Conservation (phyloP, 768 basidiomycete genomes). For the Lenzites betulinus region DNA sequence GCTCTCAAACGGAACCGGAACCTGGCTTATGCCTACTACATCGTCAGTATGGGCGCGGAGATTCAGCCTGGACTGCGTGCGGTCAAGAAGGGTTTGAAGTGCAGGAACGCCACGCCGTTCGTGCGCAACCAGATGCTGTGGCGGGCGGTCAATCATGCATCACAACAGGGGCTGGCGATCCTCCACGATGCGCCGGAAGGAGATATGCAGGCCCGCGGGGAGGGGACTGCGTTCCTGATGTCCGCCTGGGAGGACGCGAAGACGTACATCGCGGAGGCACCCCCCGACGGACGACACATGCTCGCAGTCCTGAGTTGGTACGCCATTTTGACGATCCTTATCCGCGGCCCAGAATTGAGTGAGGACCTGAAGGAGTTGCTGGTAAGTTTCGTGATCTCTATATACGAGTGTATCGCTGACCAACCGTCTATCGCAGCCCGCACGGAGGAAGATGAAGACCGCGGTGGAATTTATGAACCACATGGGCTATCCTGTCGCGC, state of each 20-base stretch:
- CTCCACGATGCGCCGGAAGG: slow-evolving; percentile 44
- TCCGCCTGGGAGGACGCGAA: slow-evolving; percentile 65
- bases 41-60: slow-evolving; percentile 51
- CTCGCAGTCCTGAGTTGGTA: slow-evolving; percentile 61
- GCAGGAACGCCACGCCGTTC: slow-evolving; percentile 55
- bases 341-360: slow-evolving; percentile 54
- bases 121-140: slow-evolving; percentile 58
- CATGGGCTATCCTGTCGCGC: slow-evolving; percentile 47
- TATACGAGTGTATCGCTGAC: too few species aligned
- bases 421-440: slow-evolving; percentile 28
- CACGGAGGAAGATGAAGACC: slow-evolving; percentile 44
- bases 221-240: slow-evolving; percentile 60
- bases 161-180: slow-evolving; percentile 1
- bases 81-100: slow-evolving; percentile 67
- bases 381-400: slow-evolving; percentile 34
- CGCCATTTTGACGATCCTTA: slow-evolving; percentile 51
- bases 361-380: slow-evolving; percentile 52
- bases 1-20: slow-evolving; percentile 53
- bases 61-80: slow-evolving; percentile 52
- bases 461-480: slow-evolving; percentile 54
- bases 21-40: slow-evolving; percentile 63
- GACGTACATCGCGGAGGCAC: slow-evolving; percentile 52
- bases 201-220: slow-evolving; percentile 4
- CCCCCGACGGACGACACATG: slow-evolving; percentile 64
- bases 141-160: slow-evolving; percentile 48